Conservation (phyloP, 257 asterid species). For the Jacaranda mimosifolia region DNA sequence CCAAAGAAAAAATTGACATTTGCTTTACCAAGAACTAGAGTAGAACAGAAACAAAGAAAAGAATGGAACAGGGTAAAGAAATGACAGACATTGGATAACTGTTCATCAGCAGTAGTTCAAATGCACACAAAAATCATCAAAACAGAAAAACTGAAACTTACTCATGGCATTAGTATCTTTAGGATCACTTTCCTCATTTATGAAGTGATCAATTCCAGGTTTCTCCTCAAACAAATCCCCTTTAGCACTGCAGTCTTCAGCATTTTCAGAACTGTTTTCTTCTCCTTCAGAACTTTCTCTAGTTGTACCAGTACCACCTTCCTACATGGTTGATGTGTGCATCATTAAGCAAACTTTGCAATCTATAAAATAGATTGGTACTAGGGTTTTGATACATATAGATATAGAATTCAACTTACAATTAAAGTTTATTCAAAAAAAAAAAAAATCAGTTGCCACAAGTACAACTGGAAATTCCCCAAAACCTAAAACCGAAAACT, state of each 20-base stretch:
- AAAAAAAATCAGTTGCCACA: too few relatives aligned
- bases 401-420: too few relatives aligned
- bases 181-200: slow-evolving; percentile 77
- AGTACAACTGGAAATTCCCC: too few relatives aligned
- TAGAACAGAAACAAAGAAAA: not conserved
- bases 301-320: slow-evolving; percentile 47
- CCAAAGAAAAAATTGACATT: not conserved
- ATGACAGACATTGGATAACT: not conserved
- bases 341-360: slow-evolving; percentile 18
- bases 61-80: not conserved
- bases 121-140: not conserved
- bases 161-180: slow-evolving; percentile 76
- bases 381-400: too few relatives aligned
- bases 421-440: too few relatives aligned
- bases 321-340: slow-evolving; percentile 46
- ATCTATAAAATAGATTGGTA: not conserved
- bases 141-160: slow-evolving; percentile 49
- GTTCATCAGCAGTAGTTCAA: slow-evolving; percentile 1
- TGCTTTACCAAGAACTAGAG: not conserved
- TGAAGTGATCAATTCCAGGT: slow-evolving; percentile 81
- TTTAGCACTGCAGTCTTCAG: slow-evolving; percentile 32
- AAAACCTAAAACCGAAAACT: too few relatives aligned
- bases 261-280: slow-evolving; percentile 35
- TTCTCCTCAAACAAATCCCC: slow-evolving; percentile 43
- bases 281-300: slow-evolving; percentile 52